These are phyloP conservation scores for Parietaria judaica DNA, from an alignment of 306 rosid species.

Conservation along the genomic window DNA sequence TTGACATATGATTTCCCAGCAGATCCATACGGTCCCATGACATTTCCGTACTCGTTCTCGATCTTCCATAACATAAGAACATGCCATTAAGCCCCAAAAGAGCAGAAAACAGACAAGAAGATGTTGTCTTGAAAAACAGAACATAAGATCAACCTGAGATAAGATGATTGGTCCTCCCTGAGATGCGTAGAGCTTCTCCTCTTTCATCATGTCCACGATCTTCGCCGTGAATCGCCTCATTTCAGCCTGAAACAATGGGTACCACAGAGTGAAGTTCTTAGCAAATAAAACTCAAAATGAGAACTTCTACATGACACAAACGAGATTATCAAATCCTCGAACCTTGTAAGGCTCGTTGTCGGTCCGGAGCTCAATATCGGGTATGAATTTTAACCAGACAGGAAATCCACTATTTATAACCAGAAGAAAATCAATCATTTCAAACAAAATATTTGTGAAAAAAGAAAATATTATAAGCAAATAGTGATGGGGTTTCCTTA, in stretches of 20 bases:
- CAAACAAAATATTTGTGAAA: neutral
- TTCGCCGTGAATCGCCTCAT: slow-evolving; percentile 80
- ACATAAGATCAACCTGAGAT: slow-evolving; percentile 60
- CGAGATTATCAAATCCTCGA: slow-evolving; percentile 2
- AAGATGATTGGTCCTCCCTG: slow-evolving; percentile 94
- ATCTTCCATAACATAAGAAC: slow-evolving; percentile 31
- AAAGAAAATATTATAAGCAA: neutral
- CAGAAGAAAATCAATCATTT: slow-evolving; percentile 2
- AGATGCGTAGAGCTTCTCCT: slow-evolving; percentile 73
- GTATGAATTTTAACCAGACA: slow-evolving; percentile 77
- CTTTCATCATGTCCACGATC: slow-evolving; percentile 76
- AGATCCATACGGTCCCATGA: slow-evolving; percentile 41
- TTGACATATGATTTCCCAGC: slow-evolving; percentile 65
- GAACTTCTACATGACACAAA: neutral
- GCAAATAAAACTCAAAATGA: neutral
- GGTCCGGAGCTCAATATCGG: slow-evolving; percentile 69
- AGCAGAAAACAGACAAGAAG: neutral
- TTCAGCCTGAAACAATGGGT: slow-evolving; percentile 49
- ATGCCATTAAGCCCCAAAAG: neutral
- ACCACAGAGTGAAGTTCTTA: neutral
- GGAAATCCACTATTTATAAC: slow-evolving; percentile 70
- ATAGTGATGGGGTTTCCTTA: slow-evolving; percentile 12
- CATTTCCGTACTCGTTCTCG: slow-evolving; percentile 84
- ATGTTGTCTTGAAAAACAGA: neutral
- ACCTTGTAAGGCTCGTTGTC: slow-evolving; percentile 84